These are phyloP conservation scores for Scleroderma bovista DNA, from an alignment of 768 basidiomycete genomes.

Conservation along the genomic window DNA sequence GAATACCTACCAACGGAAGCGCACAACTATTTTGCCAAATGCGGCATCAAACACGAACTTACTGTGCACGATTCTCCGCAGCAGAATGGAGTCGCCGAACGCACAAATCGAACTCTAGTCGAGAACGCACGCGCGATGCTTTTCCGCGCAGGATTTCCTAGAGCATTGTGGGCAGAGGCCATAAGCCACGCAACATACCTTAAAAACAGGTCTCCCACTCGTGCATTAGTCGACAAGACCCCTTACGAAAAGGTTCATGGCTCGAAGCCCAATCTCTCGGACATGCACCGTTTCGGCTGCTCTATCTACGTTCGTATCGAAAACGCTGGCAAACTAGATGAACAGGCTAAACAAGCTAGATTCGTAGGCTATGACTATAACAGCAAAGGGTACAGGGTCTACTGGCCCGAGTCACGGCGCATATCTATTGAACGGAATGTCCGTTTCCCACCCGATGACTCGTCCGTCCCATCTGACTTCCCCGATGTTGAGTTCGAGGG, in stretches of 20 bases:
- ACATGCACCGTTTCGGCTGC: too few species aligned
- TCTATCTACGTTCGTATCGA: neutral
- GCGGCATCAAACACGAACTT: slow-evolving; percentile 17
- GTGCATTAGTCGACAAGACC: too few species aligned
- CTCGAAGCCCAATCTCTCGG: too few species aligned
- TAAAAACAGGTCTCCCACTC: too few species aligned
- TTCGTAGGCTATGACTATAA: slow-evolving; percentile 11
- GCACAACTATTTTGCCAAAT: slow-evolving; percentile 6
- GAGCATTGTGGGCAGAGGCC: slow-evolving; percentile 23
- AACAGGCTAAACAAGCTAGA: slow-evolving; percentile 2
- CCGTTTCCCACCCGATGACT: slow-evolving; percentile 4
- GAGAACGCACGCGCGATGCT: slow-evolving; percentile 16
- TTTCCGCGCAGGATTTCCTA: slow-evolving; percentile 10
- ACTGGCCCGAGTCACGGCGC: slow-evolving; percentile 11
- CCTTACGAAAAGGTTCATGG: too few species aligned
- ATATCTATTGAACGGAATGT: slow-evolving; percentile 14
- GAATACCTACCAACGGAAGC: slow-evolving; percentile 20
- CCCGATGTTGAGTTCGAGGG: slow-evolving; percentile 10
- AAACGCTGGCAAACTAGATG: slow-evolving; percentile 9
- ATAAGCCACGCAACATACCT: too few species aligned
- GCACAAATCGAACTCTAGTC: slow-evolving; percentile 19
- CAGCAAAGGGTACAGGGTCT: slow-evolving; percentile 13
- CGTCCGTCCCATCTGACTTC: neutral
- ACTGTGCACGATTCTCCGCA: slow-evolving; percentile 21
- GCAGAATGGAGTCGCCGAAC: slow-evolving; percentile 26